Conservation (phyloP, 768 basidiomycete genomes). For the Tricholoma matsutake region DNA sequence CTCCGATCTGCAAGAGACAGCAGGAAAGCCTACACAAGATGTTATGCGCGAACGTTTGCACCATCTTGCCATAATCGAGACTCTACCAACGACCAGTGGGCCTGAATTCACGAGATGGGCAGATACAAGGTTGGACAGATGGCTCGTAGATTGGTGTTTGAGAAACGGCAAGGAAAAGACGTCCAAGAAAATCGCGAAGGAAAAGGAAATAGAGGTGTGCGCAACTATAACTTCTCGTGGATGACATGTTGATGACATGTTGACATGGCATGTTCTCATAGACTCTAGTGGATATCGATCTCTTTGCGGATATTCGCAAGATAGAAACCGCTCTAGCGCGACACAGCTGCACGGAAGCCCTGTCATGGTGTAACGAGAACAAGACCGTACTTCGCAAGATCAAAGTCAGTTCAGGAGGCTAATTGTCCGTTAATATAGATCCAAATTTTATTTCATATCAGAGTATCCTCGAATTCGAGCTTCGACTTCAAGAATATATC, state of each 20-base stretch:
- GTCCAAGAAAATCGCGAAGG: conserved; percentile 71
- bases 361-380: conserved; percentile 97
- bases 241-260: not conserved
- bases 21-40: conserved; percentile 60
- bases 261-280: conserved; percentile 26
- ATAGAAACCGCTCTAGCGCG: conserved; percentile 78
- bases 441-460: conserved; percentile 27
- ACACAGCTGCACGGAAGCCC: conserved; percentile 83
- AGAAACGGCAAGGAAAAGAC: conserved; percentile 75
- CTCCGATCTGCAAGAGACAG: conserved; percentile 43
- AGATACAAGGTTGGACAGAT: conserved; percentile 76
- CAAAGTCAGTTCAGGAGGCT: conserved; percentile 49
- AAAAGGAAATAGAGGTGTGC: conserved; percentile 77
- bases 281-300: conserved; percentile 87
- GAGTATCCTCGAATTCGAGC: conserved; percentile 95
- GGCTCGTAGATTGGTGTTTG: conserved; percentile 92
- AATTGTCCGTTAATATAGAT: not conserved
- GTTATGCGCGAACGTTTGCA: conserved; percentile 74
- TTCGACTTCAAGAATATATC: conserved; percentile 94
- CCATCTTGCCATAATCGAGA: conserved; percentile 65
- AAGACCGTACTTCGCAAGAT: conserved; percentile 88
- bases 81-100: conserved; percentile 45
- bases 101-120: conserved; percentile 74
- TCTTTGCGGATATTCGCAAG: conserved; percentile 84
- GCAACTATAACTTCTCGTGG: not conserved